Evolutionary conservation across 306 rosid species (phyloP).

Genomic region (Argentina anserina): DNA sequence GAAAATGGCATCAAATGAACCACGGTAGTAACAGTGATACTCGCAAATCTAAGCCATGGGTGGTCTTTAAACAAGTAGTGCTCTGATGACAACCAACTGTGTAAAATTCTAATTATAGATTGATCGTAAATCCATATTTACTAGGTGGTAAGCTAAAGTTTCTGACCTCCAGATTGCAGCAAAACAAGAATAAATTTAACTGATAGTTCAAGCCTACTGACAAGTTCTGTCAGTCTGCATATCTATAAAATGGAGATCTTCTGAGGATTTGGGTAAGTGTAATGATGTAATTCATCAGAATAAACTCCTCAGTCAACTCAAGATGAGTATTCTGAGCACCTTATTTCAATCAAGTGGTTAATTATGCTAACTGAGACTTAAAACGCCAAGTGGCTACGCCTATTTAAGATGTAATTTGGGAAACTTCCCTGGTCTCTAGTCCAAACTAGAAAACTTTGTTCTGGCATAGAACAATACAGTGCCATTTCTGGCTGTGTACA

Average conservation of each 20-base stretch:
- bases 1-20: not conserved
- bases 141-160: not conserved
- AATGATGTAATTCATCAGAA: not conserved
- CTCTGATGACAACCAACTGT: not conserved
- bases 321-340: not conserved
- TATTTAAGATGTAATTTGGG: not conserved
- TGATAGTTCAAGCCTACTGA: conserved; percentile 1
- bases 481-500: not conserved
- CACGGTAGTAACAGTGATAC: not conserved
- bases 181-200: not conserved
- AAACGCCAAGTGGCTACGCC: not conserved
- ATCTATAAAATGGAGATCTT: not conserved
- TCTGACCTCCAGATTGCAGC: not conserved
- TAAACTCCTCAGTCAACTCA: not conserved
- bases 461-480: not conserved
- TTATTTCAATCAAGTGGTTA: not conserved
- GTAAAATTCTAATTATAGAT: not conserved
- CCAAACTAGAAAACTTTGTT: not conserved
- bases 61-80: not conserved
- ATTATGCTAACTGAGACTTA: not conserved
- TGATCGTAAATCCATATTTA: not conserved
- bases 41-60: not conserved
- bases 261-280: not conserved
- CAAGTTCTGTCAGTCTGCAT: not conserved
- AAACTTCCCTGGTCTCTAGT: not conserved